Conservation (phyloP, 768 basidiomycete genomes). For the Kwoniella dejecticola region DNA sequence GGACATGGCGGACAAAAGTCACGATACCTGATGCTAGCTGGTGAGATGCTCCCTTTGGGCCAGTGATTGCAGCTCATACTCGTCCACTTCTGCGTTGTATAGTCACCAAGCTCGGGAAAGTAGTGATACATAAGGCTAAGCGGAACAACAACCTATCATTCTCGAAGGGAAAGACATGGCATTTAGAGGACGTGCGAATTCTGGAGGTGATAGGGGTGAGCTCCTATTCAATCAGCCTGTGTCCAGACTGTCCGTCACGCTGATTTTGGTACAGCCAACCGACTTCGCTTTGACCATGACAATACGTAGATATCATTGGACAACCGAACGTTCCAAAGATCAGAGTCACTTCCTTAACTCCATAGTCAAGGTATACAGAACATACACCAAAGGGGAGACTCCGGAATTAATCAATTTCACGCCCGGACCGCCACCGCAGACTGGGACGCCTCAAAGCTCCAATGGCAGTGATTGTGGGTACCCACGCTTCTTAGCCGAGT, state of each 20-base stretch:
- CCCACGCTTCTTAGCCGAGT: background rate
- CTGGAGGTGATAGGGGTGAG: constrained; percentile 74
- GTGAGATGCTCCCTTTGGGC: constrained; percentile 64
- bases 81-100: background rate
- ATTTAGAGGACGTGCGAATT: constrained; percentile 73
- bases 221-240: background rate
- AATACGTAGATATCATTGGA: constrained; percentile 82
- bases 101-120: constrained; percentile 53
- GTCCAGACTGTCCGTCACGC: background rate
- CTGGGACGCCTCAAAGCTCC: constrained; percentile 9
- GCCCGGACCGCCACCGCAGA: constrained; percentile 16
- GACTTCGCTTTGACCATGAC: constrained; percentile 79
- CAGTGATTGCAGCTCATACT: background rate
- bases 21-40: constrained; percentile 84
- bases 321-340: constrained; percentile 73
- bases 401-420: constrained; percentile 50
- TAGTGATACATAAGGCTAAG: constrained; percentile 88
- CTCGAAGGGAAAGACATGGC: constrained; percentile 97
- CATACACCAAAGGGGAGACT: constrained; percentile 48
- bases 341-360: constrained; percentile 72
- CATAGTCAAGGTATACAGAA: constrained; percentile 60
- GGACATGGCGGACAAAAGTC: constrained; percentile 67
- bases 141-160: constrained; percentile 90
- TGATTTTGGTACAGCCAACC: constrained; percentile 31
- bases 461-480: constrained; percentile 15